Evolutionary conservation across 805 yeast genomes (phyloP).

Genomic region (Kluyveromyces nonfermentans): DNA sequence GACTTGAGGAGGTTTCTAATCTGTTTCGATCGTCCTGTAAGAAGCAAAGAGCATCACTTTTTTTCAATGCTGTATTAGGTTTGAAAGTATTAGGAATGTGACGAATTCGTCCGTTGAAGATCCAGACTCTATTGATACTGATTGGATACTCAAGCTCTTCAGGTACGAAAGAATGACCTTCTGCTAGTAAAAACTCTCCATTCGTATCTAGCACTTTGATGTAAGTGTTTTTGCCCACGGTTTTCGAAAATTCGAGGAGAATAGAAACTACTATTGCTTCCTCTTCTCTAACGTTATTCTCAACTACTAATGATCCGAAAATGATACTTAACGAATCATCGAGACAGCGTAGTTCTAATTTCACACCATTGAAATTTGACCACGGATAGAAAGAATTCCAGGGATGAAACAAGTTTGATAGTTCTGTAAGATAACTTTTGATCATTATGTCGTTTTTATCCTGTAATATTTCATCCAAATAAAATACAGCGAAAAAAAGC

Average conservation of each 20-base stretch:
- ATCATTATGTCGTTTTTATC: constrained; percentile 1
- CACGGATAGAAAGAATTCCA: constrained; percentile 37
- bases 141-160: constrained; percentile 35
- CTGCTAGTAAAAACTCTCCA: constrained; percentile 47
- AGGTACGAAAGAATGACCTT: constrained; percentile 39
- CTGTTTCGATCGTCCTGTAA: constrained; percentile 21
- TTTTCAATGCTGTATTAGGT: constrained; percentile 27
- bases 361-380: constrained; percentile 27
- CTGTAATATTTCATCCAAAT: constrained; percentile 14
- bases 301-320: constrained; percentile 28
- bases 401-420: constrained; percentile 22
- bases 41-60: constrained; percentile 34
- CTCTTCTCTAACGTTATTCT: constrained; percentile 38
- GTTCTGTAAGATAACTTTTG: constrained; percentile 7
- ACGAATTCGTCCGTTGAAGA: constrained; percentile 33
- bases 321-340: constrained; percentile 15
- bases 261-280: constrained; percentile 36
- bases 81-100: constrained; percentile 34
- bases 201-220: constrained; percentile 43
- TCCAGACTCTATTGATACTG: constrained; percentile 42
- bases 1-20: neutral
- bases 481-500: constrained; percentile 23
- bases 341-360: constrained; percentile 14
- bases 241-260: constrained; percentile 30
- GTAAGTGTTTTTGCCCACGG: constrained; percentile 28